Conservation (phyloP, 192 early-diverging fungal species). For the Pilobolus umbonatus region DNA sequence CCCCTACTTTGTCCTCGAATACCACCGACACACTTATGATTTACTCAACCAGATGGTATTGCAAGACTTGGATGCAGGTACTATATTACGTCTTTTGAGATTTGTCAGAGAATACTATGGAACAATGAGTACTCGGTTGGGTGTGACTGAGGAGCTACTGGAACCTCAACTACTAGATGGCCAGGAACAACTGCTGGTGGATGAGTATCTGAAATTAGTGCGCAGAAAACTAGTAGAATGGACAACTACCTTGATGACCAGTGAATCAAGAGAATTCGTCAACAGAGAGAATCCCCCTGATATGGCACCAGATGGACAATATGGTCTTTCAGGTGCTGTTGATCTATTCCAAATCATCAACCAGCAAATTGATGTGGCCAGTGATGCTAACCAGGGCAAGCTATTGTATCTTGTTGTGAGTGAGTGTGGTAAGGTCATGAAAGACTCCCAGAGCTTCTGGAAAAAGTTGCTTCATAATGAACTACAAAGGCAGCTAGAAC, state of each 20-base stretch:
- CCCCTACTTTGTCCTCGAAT: slow-evolving; percentile 91
- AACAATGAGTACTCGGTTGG: slow-evolving; percentile 82
- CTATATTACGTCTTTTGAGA: slow-evolving; percentile 78
- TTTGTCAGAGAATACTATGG: slow-evolving; percentile 92
- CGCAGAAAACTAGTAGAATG: slow-evolving; percentile 85
- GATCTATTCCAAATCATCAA: slow-evolving; percentile 98
- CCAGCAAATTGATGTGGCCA: slow-evolving; percentile 91
- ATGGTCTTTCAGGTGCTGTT: slow-evolving; percentile 76
- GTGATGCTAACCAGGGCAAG: slow-evolving; percentile 80
- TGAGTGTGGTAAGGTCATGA: slow-evolving; percentile 77
- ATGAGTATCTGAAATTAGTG: slow-evolving; percentile 90
- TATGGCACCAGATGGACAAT: slow-evolving; percentile 71
- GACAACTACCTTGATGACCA: slow-evolving; percentile 83
- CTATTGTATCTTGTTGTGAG: slow-evolving; percentile 82
- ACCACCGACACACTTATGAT: slow-evolving; percentile 88
- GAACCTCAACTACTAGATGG: slow-evolving; percentile 92
- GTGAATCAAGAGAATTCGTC: slow-evolving; percentile 77
- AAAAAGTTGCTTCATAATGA: slow-evolving; percentile 70
- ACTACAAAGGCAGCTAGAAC: slow-evolving; percentile 71
- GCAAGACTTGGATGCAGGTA: slow-evolving; percentile 77
- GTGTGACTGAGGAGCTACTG: slow-evolving; percentile 82
- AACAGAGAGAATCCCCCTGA: slow-evolving; percentile 69
- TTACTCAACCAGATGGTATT: slow-evolving; percentile 70
- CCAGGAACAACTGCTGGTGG: slow-evolving; percentile 81
- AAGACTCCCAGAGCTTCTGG: slow-evolving; percentile 83